These are phyloP conservation scores for Schwanniomyces vanrijiae DNA, from an alignment of 805 yeast species.

Conservation along the genomic window DNA sequence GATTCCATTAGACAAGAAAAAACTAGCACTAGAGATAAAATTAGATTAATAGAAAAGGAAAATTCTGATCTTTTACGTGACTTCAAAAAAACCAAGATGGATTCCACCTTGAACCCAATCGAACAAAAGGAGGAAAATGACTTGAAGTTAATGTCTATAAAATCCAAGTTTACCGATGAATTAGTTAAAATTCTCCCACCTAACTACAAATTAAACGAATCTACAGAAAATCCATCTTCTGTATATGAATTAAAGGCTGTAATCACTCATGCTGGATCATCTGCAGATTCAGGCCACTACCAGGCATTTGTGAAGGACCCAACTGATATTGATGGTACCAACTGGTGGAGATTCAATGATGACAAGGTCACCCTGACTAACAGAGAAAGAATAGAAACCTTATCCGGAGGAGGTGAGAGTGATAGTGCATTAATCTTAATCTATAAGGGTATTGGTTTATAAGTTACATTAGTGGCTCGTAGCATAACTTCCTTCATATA, in stretches of 20 bases:
- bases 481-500: background rate
- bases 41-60: constrained; percentile 73
- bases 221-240: constrained; percentile 83
- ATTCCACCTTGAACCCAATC: constrained; percentile 41
- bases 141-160: constrained; percentile 47
- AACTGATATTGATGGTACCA: constrained; percentile 59
- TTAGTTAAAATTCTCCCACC: constrained; percentile 44
- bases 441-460: constrained; percentile 77
- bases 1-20: constrained; percentile 70
- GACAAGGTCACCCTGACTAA: constrained; percentile 79
- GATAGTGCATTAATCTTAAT: constrained; percentile 90
- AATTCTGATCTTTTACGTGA: constrained; percentile 71
- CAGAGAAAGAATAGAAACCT: constrained; percentile 75
- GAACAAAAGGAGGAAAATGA: constrained; percentile 58
- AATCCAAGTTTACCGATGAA: constrained; percentile 51
- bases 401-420: constrained; percentile 98
- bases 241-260: constrained; percentile 81
- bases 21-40: constrained; percentile 70
- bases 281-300: constrained; percentile 97
- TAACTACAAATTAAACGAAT: constrained; percentile 20
- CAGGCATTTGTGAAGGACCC: constrained; percentile 83
- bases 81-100: constrained; percentile 56
- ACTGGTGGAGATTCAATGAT: constrained; percentile 95
- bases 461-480: constrained; percentile 1
- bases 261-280: constrained; percentile 91